A percentile compares a stretch with the other conserved stretches of the same genome.
These are phyloP conservation scores for Venturia effusa DNA, from an alignment of 2,329 filamentous ascomycete genomes.

Conservation along the genomic window DNA sequence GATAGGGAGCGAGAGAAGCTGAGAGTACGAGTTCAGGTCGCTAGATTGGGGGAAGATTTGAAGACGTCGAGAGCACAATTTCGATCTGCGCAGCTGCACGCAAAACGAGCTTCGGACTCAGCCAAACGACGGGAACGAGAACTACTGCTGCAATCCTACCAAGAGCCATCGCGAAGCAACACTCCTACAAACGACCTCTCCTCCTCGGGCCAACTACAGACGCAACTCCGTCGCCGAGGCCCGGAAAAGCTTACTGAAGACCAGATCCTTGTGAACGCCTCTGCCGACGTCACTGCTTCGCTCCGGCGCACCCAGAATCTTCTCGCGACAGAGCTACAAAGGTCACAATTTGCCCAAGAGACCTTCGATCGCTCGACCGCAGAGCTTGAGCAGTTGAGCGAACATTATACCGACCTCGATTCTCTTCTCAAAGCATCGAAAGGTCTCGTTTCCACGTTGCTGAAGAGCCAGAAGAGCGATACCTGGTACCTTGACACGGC, in stretches of 20 bases:
- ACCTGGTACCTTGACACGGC: conserved; percentile 95
- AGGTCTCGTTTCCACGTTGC: conserved; percentile 64
- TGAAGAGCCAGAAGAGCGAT: conserved; percentile 87
- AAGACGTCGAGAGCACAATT: conserved; percentile 54
- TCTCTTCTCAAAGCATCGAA: conserved; percentile 63
- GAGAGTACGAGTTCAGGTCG: conserved; percentile 54
- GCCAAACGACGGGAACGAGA: conserved; percentile 69
- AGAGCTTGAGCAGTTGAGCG: conserved; percentile 68
- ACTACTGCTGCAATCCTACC: conserved; percentile 58
- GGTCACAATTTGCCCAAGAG: conserved; percentile 82
- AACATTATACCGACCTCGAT: conserved; percentile 72
- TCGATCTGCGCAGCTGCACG: conserved; percentile 69
- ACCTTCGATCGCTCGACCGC: conserved; percentile 76
- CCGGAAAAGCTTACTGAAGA: conserved; percentile 52
- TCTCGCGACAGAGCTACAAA: conserved; percentile 73
- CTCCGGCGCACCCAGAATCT: conserved; percentile 77
- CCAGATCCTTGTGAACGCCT: conserved; percentile 63
- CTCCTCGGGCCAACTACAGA: conserved; percentile 14
- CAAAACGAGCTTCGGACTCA: conserved; percentile 61
- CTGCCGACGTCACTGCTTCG: conserved; percentile 72
- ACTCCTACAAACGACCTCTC: conserved; percentile 20
- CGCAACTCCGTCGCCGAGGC: conserved; percentile 17
- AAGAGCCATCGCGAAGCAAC: conserved; percentile 27
- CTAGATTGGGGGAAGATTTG: conserved; percentile 59
- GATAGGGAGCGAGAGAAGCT: conserved; percentile 52